These are phyloP conservation scores for Sergeia podlipaevii DNA, from an alignment of 208 protist species.

Conservation along the genomic window DNA sequence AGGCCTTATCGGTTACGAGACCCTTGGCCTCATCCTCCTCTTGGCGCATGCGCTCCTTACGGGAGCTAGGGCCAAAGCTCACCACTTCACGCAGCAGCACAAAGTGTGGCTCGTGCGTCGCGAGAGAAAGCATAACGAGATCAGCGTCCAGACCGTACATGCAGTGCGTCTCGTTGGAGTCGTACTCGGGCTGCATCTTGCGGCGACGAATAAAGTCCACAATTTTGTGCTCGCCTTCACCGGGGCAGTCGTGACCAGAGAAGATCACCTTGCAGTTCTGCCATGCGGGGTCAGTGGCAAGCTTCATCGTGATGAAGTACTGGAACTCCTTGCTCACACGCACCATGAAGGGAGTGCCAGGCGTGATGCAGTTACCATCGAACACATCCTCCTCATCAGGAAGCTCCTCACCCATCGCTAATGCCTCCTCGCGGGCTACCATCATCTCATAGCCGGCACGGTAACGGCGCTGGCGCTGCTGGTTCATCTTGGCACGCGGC, in stretches of 20 bases:
- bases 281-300: conserved; percentile 92
- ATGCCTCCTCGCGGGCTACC: conserved; percentile 72
- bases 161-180: conserved; percentile 95
- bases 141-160: conserved; percentile 99
- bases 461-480: conserved; percentile 97
- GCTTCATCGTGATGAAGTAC: conserved; percentile 95
- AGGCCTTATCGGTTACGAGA: conserved; percentile 75
- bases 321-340: conserved; percentile 89
- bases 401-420: conserved; percentile 60
- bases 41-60: conserved; percentile 67
- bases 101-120: conserved; percentile 96
- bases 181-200: conserved; percentile 90
- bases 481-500: conserved; percentile 99
- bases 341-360: conserved; percentile 98
- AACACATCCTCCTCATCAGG: conserved; percentile 88
- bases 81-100: conserved; percentile 96
- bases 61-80: conserved; percentile 62
- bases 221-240: conserved; percentile 99
- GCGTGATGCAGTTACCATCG: conserved; percentile 98
- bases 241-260: conserved; percentile 94
- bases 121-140: conserved; percentile 97
- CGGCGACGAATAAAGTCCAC: conserved; percentile 98
- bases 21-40: conserved; percentile 81
- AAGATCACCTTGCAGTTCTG: conserved; percentile 92
- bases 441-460: conserved; percentile 86